A percentile compares a stretch with the other conserved stretches of the same genome.
Evolutionary conservation across 257 asterid genomes (phyloP).

Genomic region (Capsicum rhomboideum): DNA sequence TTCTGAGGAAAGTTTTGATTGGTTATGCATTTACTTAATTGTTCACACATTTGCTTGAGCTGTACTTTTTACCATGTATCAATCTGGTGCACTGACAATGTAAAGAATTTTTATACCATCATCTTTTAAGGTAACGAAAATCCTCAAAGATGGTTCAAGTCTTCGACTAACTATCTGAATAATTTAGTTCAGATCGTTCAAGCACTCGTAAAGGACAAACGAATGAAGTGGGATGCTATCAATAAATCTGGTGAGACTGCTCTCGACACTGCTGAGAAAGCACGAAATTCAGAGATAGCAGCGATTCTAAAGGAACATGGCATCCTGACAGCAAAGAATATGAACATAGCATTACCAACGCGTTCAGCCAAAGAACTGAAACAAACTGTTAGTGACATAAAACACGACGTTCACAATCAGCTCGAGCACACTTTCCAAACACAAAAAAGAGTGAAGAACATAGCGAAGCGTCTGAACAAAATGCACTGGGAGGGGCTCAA

Average conservation of each 20-base stretch:
- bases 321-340: conserved; percentile 35
- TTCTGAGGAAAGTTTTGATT: background rate
- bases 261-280: conserved; percentile 58
- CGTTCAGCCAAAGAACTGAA: conserved; percentile 42
- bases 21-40: background rate
- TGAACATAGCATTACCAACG: conserved; percentile 27
- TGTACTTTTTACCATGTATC: background rate
- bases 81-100: background rate
- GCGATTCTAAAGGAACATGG: conserved; percentile 42
- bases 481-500: conserved; percentile 75
- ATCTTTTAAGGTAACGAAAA: background rate
- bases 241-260: conserved; percentile 72
- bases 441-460: conserved; percentile 38
- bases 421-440: conserved; percentile 63
- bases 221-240: conserved; percentile 38
- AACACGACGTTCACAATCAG: conserved; percentile 65
- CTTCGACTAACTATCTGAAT: background rate
- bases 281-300: conserved; percentile 28
- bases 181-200: conserved; percentile 38
- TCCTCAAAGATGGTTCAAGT: background rate
- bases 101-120: background rate
- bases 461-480: conserved; percentile 55
- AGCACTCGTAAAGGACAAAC: conserved; percentile 39
- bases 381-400: conserved; percentile 68
- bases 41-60: background rate